These are phyloP conservation scores for Naganishia sp. DNA, from an alignment of 1,284 basidiomycete genomes.

Conservation along the genomic window DNA sequence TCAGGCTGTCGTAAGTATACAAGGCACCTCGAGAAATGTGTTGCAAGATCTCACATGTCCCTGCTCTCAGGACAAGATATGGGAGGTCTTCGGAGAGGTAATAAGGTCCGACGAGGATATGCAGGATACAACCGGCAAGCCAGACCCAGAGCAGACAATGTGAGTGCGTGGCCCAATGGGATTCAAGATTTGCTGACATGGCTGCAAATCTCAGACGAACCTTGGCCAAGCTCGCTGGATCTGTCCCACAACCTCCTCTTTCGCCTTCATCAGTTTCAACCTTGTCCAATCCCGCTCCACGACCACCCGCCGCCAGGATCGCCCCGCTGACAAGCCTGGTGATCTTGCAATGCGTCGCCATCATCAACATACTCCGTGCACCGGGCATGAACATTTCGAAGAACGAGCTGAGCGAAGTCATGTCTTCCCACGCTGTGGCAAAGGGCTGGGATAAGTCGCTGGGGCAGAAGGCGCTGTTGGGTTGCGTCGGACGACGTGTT, in stretches of 20 bases:
- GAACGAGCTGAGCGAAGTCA: slow-evolving; percentile 41
- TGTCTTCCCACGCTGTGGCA: slow-evolving; percentile 39
- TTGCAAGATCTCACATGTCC: not conserved
- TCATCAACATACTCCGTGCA: slow-evolving; percentile 42
- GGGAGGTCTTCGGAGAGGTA: slow-evolving; percentile 40
- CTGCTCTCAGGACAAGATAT: slow-evolving; percentile 42
- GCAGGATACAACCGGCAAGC: slow-evolving; percentile 26
- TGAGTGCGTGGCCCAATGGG: slow-evolving; percentile 32
- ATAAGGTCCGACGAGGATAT: slow-evolving; percentile 41
- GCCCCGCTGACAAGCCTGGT: slow-evolving; percentile 40
- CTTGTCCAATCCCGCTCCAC: slow-evolving; percentile 26
- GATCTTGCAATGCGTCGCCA: slow-evolving; percentile 44
- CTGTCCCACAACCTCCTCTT: slow-evolving; percentile 40
- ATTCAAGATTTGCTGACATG: not conserved
- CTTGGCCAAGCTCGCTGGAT: slow-evolving; percentile 40
- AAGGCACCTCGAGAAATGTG: not conserved
- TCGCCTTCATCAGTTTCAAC: slow-evolving; percentile 41
- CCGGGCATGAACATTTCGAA: slow-evolving; percentile 35
- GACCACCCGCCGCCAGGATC: slow-evolving; percentile 21
- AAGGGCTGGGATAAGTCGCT: slow-evolving; percentile 43
- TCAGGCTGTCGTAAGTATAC: slow-evolving; percentile 40
- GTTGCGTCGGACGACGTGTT: slow-evolving; percentile 42
- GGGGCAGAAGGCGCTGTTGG: slow-evolving; percentile 44
- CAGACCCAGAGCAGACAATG: slow-evolving; percentile 39
- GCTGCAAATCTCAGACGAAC: slow-evolving; percentile 37